Evolutionary conservation across 345 rosid genomes (phyloP).

Genomic region (Syzygium grande): DNA sequence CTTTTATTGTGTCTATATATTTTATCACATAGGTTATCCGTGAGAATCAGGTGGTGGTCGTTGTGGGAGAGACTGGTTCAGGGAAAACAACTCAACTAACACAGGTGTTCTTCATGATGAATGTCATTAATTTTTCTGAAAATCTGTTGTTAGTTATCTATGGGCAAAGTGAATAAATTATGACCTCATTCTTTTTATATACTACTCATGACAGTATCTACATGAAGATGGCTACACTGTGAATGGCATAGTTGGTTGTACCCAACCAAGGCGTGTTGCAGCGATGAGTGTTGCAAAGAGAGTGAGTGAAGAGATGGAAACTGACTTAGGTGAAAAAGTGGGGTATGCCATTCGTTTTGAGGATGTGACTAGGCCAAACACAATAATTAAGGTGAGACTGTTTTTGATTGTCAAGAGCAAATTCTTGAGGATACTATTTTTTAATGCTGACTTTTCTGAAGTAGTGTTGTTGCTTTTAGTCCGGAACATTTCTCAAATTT

Average conservation of each 20-base stretch:
- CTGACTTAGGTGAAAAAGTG: constrained; percentile 79
- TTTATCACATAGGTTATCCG: constrained; percentile 54
- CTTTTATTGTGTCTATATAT: no score
- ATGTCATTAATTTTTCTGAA: background rate
- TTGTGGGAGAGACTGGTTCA: constrained; percentile 98
- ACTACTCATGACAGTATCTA: constrained; percentile 44
- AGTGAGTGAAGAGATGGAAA: constrained; percentile 99
- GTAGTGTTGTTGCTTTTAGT: background rate
- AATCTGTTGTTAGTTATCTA: background rate
- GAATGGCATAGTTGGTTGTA: constrained; percentile 80
- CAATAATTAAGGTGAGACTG: constrained; percentile 70
- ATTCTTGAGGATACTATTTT: background rate
- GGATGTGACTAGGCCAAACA: constrained; percentile 87
- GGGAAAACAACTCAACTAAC: constrained; percentile 99
- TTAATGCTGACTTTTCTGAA: background rate
- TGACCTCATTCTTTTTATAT: background rate
- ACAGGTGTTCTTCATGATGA: constrained; percentile 34
- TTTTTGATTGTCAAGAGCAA: background rate
- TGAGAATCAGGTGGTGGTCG: constrained; percentile 87
- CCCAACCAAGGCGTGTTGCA: constrained; percentile 99
- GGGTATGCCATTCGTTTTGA: constrained; percentile 99
- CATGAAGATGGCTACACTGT: constrained; percentile 84
- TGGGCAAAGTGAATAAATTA: background rate
- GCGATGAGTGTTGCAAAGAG: constrained; percentile 99
- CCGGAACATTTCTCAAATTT: background rate